A percentile compares a stretch with the other conserved stretches of the same genome.
These are phyloP conservation scores for Cladosporium austrohemisphaericum DNA, from an alignment of 2,329 filamentous ascomycete species.

Conservation along the genomic window DNA sequence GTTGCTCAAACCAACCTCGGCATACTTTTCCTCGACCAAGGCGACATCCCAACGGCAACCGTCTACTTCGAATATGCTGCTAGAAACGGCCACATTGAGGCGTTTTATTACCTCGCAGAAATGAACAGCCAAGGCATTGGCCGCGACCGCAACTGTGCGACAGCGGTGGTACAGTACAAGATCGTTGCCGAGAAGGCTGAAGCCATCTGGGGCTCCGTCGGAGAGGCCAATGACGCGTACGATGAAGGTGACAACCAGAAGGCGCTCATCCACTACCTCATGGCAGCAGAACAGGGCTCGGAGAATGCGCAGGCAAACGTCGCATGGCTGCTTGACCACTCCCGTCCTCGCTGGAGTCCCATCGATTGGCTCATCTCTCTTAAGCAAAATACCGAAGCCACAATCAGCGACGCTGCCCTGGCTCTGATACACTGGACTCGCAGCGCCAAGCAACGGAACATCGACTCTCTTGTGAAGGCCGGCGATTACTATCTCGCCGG, in stretches of 20 bases:
- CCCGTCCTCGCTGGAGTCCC: conserved; percentile 36
- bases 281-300: conserved; percentile 89
- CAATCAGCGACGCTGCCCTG: conserved; percentile 52
- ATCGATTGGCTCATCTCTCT: conserved; percentile 53
- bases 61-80: conserved; percentile 86
- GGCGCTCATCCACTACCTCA: conserved; percentile 75
- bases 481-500: conserved; percentile 93
- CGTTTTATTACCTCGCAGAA: conserved; percentile 88
- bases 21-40: conserved; percentile 81
- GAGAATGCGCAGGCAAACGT: conserved; percentile 88
- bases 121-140: conserved; percentile 77
- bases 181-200: conserved; percentile 90
- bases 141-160: conserved; percentile 70
- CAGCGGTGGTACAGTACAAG: conserved; percentile 78
- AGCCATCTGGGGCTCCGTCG: conserved; percentile 75
- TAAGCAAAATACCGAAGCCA: conserved; percentile 34
- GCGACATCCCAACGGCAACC: conserved; percentile 73
- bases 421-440: conserved; percentile 93
- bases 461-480: conserved; percentile 95
- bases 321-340: conserved; percentile 76
- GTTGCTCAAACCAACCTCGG: conserved; percentile 80
- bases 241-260: conserved; percentile 73
- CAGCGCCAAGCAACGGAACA: conserved; percentile 86
- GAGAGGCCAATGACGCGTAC: conserved; percentile 78
- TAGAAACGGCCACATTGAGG: conserved; percentile 78